phyloP scores from a whole-genome alignment of 768 basidiomycete species.

The Amanita phalloides region DNA sequence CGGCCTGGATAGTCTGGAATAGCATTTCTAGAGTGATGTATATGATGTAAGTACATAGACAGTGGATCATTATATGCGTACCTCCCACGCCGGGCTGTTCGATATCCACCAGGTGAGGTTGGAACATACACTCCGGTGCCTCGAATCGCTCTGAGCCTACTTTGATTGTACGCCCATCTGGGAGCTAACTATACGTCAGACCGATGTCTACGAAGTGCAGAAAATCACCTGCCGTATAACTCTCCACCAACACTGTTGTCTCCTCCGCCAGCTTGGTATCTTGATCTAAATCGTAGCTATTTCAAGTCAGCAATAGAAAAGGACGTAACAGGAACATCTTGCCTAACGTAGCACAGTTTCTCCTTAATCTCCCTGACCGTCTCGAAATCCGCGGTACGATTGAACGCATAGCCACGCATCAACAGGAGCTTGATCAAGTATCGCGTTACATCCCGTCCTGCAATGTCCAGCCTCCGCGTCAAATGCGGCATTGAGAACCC shows the following conservation, averaged over 20 bases:
- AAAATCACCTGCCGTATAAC: constrained; percentile 59
- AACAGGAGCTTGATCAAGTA: constrained; percentile 99
- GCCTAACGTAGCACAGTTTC: constrained; percentile 97
- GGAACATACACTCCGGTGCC: constrained; percentile 99
- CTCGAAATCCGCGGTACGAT: constrained; percentile 98
- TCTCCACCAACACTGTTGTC: constrained; percentile 93
- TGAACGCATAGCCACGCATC: constrained; percentile 99
- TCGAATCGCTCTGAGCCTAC: constrained; percentile 98
- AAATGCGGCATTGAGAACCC: constrained; percentile 94
- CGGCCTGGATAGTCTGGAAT: constrained; percentile 88
- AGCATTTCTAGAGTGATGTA: constrained; percentile 63
- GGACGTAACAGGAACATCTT: constrained; percentile 10
- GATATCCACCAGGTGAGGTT: constrained; percentile 93
- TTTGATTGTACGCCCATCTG: constrained; percentile 93
- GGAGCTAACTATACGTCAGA: constrained; percentile 42
- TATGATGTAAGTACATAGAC: neutral
- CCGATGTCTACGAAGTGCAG: neutral
- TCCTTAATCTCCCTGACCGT: constrained; percentile 99
- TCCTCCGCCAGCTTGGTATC: constrained; percentile 92
- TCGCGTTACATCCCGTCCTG: constrained; percentile 95
- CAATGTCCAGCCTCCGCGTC: constrained; percentile 91
- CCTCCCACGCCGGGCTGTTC: constrained; percentile 96
- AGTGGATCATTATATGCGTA: constrained; percentile 15
- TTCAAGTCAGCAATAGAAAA: neutral
- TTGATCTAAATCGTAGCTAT: constrained; percentile 91